Evolutionary conservation across 495 filamentous ascomycete species (phyloP).

Genomic region (Penicillium taxi): DNA sequence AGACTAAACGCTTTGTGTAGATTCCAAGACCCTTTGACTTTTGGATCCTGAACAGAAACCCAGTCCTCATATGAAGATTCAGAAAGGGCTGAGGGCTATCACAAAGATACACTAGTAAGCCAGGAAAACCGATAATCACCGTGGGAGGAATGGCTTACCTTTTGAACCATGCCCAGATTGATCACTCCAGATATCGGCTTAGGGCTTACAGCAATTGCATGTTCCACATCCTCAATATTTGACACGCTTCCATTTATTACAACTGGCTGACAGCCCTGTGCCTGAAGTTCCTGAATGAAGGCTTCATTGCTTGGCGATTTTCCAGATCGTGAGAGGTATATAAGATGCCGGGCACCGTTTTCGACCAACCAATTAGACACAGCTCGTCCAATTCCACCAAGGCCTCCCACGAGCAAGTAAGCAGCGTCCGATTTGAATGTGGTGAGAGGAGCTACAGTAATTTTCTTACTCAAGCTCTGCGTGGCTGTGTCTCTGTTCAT

Average conservation of each 20-base stretch:
- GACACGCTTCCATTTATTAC: too few species aligned
- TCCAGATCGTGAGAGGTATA: conserved; percentile 28
- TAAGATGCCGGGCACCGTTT: conserved; percentile 46
- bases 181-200: too few species aligned
- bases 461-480: neutral
- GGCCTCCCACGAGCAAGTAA: conserved; percentile 20
- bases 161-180: too few species aligned
- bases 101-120: too few species aligned
- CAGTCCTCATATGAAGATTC: neutral
- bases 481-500: neutral
- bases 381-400: conserved; percentile 49
- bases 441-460: neutral
- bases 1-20: conserved; percentile 2
- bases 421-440: neutral
- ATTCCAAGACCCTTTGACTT: conserved; percentile 6
- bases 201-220: too few species aligned
- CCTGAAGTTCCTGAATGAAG: too few species aligned
- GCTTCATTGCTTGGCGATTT: too few species aligned
- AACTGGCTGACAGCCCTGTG: too few species aligned
- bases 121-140: too few species aligned
- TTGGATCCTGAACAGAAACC: neutral
- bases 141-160: too few species aligned
- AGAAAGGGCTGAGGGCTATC: too few species aligned
- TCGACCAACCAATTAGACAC: conserved; percentile 49
- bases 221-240: too few species aligned